phyloP scores from a whole-genome alignment of 768 basidiomycete genomes.

The Leucogyrophana mollusca region DNA sequence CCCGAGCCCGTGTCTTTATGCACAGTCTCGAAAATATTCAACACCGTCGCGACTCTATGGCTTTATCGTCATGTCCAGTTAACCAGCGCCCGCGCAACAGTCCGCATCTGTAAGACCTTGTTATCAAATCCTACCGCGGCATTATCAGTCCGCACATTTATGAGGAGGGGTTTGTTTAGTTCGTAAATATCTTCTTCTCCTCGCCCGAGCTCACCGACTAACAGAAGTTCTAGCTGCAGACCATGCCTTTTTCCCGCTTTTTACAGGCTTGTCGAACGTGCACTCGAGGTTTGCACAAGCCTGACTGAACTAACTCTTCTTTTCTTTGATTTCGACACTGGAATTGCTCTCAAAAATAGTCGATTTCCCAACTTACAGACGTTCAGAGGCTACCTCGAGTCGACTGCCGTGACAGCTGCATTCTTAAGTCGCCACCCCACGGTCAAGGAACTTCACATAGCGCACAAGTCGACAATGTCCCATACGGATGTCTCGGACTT shows the following conservation, averaged over 20 bases:
- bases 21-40: constrained; percentile 1
- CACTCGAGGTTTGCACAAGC: neutral
- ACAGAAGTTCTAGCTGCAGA: too few relatives aligned
- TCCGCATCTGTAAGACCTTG: constrained; percentile 3
- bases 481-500: neutral
- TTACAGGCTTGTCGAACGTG: neutral
- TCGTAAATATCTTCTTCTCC: constrained; percentile 4
- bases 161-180: neutral
- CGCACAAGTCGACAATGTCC: neutral
- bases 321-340: constrained; percentile 3
- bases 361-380: constrained; percentile 3
- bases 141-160: constrained; percentile 3
- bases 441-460: constrained; percentile 2
- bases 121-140: constrained; percentile 7
- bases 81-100: neutral
- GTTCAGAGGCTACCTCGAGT: neutral
- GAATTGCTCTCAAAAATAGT: too few relatives aligned
- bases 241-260: constrained; percentile 5
- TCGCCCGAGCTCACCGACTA: too few relatives aligned
- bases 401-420: neutral
- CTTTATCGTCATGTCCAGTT: constrained; percentile 3
- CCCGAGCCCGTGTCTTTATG: neutral
- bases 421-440: constrained; percentile 5
- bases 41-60: neutral
- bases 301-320: neutral